phyloP scores from a whole-genome alignment of 2,329 filamentous ascomycete species.

The Xylariomycetidae sp. region DNA sequence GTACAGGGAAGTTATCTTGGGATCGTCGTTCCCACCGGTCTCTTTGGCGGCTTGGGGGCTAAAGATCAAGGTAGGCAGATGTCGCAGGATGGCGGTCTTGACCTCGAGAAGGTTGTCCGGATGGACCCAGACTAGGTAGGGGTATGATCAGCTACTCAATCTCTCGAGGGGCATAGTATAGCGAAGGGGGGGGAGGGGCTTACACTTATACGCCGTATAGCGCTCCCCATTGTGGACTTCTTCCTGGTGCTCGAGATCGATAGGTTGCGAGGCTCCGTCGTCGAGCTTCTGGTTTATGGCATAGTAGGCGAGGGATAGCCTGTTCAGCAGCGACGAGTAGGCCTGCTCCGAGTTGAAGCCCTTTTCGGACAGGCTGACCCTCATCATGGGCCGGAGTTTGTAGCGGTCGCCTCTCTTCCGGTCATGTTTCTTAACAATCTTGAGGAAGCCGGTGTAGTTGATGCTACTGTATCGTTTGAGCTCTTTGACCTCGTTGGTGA shows the following conservation, averaged over 20 bases:
- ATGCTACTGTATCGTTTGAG: slow-evolving; percentile 92
- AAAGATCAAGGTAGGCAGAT: slow-evolving; percentile 87
- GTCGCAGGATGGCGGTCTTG: slow-evolving; percentile 90
- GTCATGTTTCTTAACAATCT: slow-evolving; percentile 99
- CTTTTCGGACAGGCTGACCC: slow-evolving; percentile 79
- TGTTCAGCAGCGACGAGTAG: slow-evolving; percentile 84
- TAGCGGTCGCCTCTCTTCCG: slow-evolving; percentile 83
- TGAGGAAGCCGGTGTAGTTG: slow-evolving; percentile 97
- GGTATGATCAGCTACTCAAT: slow-evolving; percentile 31
- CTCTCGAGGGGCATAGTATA: too few species aligned
- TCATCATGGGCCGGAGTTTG: slow-evolving; percentile 84
- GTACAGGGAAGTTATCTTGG: slow-evolving; percentile 91
- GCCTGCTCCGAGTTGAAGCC: slow-evolving; percentile 91
- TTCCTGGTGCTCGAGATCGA: slow-evolving; percentile 47
- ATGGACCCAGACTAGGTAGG: slow-evolving; percentile 77
- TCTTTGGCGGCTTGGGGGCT: slow-evolving; percentile 83
- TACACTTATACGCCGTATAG: slow-evolving; percentile 85
- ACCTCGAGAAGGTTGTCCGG: slow-evolving; percentile 93
- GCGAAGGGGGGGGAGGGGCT: too few species aligned
- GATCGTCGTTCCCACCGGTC: slow-evolving; percentile 75
- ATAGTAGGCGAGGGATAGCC: slow-evolving; percentile 92
- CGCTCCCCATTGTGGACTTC: slow-evolving; percentile 62
- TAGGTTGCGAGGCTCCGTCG: slow-evolving; percentile 34
- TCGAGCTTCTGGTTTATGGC: slow-evolving; percentile 84
- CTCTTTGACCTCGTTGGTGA: slow-evolving; percentile 87